These are phyloP conservation scores for Yamadazyma conglobata DNA, from an alignment of 1,139 yeast species.

Conservation along the genomic window DNA sequence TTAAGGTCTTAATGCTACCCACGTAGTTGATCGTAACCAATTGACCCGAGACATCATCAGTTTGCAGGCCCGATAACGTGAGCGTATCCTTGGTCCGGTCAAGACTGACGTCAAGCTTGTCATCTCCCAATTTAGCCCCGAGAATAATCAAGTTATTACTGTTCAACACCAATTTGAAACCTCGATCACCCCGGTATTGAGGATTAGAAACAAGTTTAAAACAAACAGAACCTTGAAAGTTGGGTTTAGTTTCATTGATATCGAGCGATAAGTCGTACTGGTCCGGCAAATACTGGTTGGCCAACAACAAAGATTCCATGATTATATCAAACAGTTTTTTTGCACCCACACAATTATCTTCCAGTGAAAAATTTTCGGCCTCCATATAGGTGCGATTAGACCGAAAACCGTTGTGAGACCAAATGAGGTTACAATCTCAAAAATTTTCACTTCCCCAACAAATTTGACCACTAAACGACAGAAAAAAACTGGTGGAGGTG, in stretches of 20 bases:
- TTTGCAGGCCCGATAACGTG: slow-evolving; percentile 3
- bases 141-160: slow-evolving; percentile 12
- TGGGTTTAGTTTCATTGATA: slow-evolving; percentile 12
- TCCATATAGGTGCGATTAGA: too few species aligned
- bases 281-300: slow-evolving; percentile 11
- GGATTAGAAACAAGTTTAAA: slow-evolving; percentile 4
- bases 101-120: slow-evolving; percentile 6
- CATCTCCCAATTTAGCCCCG: slow-evolving; percentile 10
- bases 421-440: too few species aligned
- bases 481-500: too few species aligned
- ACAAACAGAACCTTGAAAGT: slow-evolving; percentile 9
- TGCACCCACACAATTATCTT: slow-evolving; percentile 5
- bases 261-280: slow-evolving; percentile 9
- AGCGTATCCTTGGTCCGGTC: slow-evolving; percentile 6
- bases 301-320: slow-evolving; percentile 7
- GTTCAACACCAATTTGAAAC: slow-evolving; percentile 8
- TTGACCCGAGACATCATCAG: slow-evolving; percentile 1
- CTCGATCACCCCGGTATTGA: slow-evolving; percentile 1
- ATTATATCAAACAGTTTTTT: slow-evolving; percentile 1
- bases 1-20: slow-evolving; percentile 55
- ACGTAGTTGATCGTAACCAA: slow-evolving; percentile 28
- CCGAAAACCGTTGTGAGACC: too few species aligned
- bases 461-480: slow-evolving; percentile 2
- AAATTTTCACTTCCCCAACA: slow-evolving; percentile 6
- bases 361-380: slow-evolving; percentile 2